Evolutionary conservation across 208 protist genomes (phyloP).

Genomic region (Trypanosoma boissoni): DNA sequence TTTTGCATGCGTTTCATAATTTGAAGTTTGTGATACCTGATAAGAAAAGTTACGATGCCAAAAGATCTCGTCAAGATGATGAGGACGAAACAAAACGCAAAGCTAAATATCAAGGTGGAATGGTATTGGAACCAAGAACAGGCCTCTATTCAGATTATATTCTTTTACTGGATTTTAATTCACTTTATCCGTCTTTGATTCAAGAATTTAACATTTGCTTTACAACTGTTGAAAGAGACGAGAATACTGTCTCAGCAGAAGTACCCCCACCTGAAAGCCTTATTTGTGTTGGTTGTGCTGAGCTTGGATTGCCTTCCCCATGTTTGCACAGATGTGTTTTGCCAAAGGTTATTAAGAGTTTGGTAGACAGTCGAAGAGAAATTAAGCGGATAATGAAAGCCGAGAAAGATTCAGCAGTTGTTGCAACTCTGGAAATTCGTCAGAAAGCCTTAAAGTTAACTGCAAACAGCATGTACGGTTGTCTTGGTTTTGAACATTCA

Average conservation of each 20-base stretch:
- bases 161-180: constrained; percentile 99
- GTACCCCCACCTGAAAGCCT: constrained; percentile 75
- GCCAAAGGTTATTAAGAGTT: constrained; percentile 93
- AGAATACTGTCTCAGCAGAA: constrained; percentile 35
- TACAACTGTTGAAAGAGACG: constrained; percentile 93
- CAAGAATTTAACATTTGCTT: constrained; percentile 99
- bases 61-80: constrained; percentile 44
- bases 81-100: constrained; percentile 79
- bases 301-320: constrained; percentile 45
- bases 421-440: constrained; percentile 94
- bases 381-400: constrained; percentile 95
- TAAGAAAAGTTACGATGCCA: constrained; percentile 75
- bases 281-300: constrained; percentile 69
- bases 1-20: constrained; percentile 96
- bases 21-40: constrained; percentile 96
- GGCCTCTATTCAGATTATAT: constrained; percentile 99
- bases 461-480: constrained; percentile 99
- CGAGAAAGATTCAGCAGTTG: constrained; percentile 77
- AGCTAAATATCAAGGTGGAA: constrained; percentile 92
- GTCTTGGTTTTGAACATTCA: constrained; percentile 97
- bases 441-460: constrained; percentile 98
- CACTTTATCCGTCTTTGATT: constrained; percentile 99
- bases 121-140: constrained; percentile 97
- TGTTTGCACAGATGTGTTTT: constrained; percentile 89
- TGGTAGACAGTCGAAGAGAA: constrained; percentile 93